These are phyloP conservation scores for Gentiana macrophylla DNA, from an alignment of 257 asterid genomes.

Conservation along the genomic window DNA sequence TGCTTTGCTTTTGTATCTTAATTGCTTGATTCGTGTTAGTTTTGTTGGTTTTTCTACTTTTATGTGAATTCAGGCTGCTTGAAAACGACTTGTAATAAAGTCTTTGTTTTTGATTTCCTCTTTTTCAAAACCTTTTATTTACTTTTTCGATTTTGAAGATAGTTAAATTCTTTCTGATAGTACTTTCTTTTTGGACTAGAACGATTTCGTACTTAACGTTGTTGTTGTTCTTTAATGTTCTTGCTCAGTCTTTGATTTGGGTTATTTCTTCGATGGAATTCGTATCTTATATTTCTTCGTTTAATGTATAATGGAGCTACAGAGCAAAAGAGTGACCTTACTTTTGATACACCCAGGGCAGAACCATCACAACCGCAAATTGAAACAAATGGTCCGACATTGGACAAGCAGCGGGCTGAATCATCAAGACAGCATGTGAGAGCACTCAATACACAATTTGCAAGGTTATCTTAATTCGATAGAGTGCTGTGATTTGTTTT, in stretches of 20 bases:
- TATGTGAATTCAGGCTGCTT: not conserved
- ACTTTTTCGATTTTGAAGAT: not conserved
- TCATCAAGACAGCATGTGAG: constrained; percentile 84
- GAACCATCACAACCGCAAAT: constrained; percentile 34
- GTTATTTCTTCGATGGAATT: too few species aligned
- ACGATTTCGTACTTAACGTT: too few species aligned
- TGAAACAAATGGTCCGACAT: constrained; percentile 17
- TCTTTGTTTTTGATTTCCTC: not conserved
- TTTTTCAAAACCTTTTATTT: not conserved
- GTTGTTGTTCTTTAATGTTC: too few species aligned
- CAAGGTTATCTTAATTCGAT: constrained; percentile 37
- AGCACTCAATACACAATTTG: constrained; percentile 92
- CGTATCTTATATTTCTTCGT: not conserved
- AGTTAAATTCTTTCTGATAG: too few species aligned
- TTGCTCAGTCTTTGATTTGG: too few species aligned
- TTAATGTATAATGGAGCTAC: constrained; percentile 24
- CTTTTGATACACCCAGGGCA: constrained; percentile 35
- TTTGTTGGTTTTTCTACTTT: too few species aligned
- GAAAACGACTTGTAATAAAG: not conserved
- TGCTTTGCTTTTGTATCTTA: not conserved
- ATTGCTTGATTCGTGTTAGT: too few species aligned
- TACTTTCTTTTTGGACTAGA: too few species aligned
- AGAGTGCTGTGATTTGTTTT: not conserved
- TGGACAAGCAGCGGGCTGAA: constrained; percentile 72
- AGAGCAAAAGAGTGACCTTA: constrained; percentile 50